Evolutionary conservation across 306 rosid genomes (phyloP).

Genomic region (Trichosanthes truncata): DNA sequence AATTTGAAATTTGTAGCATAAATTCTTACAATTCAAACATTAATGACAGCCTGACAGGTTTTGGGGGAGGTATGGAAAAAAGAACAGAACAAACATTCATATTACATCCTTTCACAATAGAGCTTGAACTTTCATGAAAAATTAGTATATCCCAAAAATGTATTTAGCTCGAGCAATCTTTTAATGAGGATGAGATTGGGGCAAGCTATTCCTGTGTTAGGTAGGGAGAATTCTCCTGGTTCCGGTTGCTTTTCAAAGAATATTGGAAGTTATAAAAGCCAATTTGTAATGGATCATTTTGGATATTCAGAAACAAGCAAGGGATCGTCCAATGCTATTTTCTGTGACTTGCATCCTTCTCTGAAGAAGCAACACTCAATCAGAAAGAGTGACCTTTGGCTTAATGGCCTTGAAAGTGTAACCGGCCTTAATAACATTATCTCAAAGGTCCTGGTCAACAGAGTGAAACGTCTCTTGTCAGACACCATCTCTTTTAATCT

Average conservation of each 20-base stretch:
- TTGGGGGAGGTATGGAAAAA: background rate
- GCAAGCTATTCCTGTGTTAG: background rate
- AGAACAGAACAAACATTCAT: background rate
- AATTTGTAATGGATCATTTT: background rate
- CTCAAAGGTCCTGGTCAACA: background rate
- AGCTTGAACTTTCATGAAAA: background rate
- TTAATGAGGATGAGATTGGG: background rate
- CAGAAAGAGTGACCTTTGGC: background rate
- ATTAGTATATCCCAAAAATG: background rate
- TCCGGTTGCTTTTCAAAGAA: background rate
- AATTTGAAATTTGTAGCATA: background rate
- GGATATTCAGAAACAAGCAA: background rate
- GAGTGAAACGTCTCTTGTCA: background rate
- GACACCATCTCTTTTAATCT: background rate
- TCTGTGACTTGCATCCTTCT: background rate
- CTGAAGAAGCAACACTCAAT: background rate
- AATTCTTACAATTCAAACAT: background rate
- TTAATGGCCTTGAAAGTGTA: background rate
- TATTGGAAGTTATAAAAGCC: background rate
- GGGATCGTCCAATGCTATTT: background rate
- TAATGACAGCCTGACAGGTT: background rate
- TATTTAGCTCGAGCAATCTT: background rate
- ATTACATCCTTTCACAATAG: background rate
- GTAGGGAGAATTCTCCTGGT: background rate
- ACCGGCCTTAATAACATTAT: background rate